Percentiles rank a stretch among this genome's conserved stretches.
phyloP scores from a whole-genome alignment of 148 eudicot species.

The Vaccinium darrowii region DNA sequence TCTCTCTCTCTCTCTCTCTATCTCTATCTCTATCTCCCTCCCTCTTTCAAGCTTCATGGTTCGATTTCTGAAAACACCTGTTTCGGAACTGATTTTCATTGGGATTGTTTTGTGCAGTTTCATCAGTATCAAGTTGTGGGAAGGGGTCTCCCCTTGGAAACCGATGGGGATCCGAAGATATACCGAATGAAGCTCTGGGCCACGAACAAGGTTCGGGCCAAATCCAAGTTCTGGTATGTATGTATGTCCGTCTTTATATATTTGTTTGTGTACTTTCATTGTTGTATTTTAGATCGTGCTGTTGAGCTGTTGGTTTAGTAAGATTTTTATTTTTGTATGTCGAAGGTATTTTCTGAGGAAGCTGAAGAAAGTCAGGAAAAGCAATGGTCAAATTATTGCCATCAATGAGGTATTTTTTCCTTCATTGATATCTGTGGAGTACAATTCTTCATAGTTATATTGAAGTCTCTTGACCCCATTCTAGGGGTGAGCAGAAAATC shows the following conservation, averaged over 20 bases:
- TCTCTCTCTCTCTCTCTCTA: too few relatives aligned
- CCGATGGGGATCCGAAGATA: conserved; percentile 74
- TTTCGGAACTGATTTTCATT: neutral
- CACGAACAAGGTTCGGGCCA: conserved; percentile 89
- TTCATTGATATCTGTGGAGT: neutral
- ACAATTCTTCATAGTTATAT: neutral
- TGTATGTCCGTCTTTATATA: neutral
- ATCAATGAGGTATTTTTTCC: conserved; percentile 66
- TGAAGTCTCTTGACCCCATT: too few relatives aligned
- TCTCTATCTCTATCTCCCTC: too few relatives aligned
- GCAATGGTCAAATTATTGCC: conserved; percentile 87
- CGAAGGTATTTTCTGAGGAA: conserved; percentile 90
- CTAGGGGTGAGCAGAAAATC: too few relatives aligned
- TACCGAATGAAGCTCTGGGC: conserved; percentile 96
- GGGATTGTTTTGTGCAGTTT: conserved; percentile 36
- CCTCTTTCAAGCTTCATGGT: too few relatives aligned
- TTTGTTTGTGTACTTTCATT: neutral
- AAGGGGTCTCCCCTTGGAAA: conserved; percentile 74
- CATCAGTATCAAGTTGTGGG: conserved; percentile 94
- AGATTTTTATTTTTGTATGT: neutral
- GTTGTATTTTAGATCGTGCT: neutral
- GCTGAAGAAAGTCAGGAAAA: conserved; percentile 95
- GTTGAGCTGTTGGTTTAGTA: neutral
- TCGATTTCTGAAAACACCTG: too few relatives aligned
- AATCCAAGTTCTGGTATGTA: conserved; percentile 83